A percentile compares a stretch with the other conserved stretches of the same genome.
Conservation (phyloP, 352 stramenopile species). For the Phytopythium delawarense region DNA sequence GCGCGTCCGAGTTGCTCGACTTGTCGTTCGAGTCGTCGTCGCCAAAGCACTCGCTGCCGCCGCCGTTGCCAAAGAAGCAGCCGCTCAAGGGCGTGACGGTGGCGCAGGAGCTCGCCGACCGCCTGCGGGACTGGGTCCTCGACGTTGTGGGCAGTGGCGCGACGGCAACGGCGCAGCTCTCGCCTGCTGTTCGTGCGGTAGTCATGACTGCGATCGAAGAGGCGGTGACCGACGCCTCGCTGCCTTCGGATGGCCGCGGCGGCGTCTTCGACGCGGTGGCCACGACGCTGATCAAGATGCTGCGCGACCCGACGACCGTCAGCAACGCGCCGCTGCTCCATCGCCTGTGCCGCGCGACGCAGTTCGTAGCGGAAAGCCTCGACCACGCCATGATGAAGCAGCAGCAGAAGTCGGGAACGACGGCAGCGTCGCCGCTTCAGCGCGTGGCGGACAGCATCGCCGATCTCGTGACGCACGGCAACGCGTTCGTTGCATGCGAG, state of each 20-base stretch:
- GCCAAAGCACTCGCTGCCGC: slow-evolving; percentile 3
- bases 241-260: slow-evolving; percentile 19
- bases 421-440: slow-evolving; percentile 24
- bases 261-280: slow-evolving; percentile 56
- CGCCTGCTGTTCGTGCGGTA: slow-evolving; percentile 21
- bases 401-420: slow-evolving; percentile 7
- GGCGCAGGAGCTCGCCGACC: slow-evolving; percentile 30
- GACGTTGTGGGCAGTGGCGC: slow-evolving; percentile 34
- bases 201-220: slow-evolving; percentile 62
- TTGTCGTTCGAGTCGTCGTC: slow-evolving; percentile 37
- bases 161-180: slow-evolving; percentile 11
- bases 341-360: slow-evolving; percentile 32
- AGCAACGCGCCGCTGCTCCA: slow-evolving; percentile 37
- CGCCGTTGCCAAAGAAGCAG: slow-evolving; percentile 28
- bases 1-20: slow-evolving; percentile 40
- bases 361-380: slow-evolving; percentile 39
- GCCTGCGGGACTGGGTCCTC: slow-evolving; percentile 49
- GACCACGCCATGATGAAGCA: slow-evolving; percentile 36
- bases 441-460: background rate
- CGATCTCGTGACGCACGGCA: slow-evolving; percentile 20
- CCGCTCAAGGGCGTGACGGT: slow-evolving; percentile 42
- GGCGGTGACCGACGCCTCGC: slow-evolving; percentile 28
- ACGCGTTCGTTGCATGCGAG: slow-evolving; percentile 53
- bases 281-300: slow-evolving; percentile 25
- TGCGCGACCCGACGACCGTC: slow-evolving; percentile 17